A percentile compares a stretch with the other conserved stretches of the same genome.
phyloP scores from a whole-genome alignment of 345 rosid species.

The Salix dunnii region DNA sequence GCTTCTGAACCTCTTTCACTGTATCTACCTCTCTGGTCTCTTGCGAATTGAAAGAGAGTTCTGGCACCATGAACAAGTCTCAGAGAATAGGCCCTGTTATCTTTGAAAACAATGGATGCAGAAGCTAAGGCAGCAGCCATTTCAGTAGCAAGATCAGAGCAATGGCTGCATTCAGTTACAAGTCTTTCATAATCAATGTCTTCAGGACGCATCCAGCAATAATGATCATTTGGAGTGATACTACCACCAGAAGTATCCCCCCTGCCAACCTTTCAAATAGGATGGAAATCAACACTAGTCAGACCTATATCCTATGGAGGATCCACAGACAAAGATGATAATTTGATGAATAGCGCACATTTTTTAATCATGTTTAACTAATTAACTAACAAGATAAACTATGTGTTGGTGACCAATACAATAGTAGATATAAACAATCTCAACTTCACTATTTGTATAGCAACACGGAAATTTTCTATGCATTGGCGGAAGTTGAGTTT shows the following conservation, averaged over 20 bases:
- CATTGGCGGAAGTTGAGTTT: background rate
- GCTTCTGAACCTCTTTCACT: constrained; percentile 67
- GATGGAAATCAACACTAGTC: background rate
- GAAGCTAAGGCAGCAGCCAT: constrained; percentile 97
- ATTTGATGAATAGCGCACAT: background rate
- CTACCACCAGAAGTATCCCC: constrained; percentile 86
- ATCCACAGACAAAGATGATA: background rate
- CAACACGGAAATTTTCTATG: background rate
- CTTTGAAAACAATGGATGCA: constrained; percentile 93
- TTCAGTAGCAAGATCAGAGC: constrained; percentile 96
- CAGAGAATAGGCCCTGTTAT: constrained; percentile 83
- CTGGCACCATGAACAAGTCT: constrained; percentile 91
- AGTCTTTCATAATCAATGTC: constrained; percentile 86
- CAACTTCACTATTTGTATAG: background rate
- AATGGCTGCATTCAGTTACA: constrained; percentile 54
- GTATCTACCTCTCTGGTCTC: constrained; percentile 72
- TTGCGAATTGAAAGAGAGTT: constrained; percentile 64
- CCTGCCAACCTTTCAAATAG: constrained; percentile 59
- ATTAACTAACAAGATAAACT: background rate
- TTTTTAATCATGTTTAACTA: background rate
- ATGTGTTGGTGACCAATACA: background rate
- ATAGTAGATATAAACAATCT: background rate
- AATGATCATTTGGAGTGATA: constrained; percentile 71
- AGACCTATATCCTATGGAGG: background rate
- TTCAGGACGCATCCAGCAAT: constrained; percentile 99